These are phyloP conservation scores for Colletotrichum filicis DNA, from an alignment of 2,329 filamentous ascomycete genomes.

Conservation along the genomic window DNA sequence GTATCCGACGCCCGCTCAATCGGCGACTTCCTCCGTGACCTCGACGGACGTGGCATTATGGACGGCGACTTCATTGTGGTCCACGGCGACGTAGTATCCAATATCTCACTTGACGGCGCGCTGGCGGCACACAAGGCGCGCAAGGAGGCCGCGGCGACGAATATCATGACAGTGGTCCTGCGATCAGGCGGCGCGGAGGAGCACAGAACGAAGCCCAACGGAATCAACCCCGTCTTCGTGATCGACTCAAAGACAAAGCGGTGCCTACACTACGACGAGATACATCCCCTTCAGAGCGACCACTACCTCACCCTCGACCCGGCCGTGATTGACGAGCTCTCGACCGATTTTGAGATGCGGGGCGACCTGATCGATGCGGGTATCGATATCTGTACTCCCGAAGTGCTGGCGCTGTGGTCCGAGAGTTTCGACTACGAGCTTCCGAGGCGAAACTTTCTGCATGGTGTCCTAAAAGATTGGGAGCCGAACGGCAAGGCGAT, in stretches of 20 bases:
- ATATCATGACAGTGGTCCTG: constrained; percentile 97
- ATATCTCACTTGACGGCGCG: constrained; percentile 83
- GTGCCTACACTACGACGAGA: constrained; percentile 95
- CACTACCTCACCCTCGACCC: constrained; percentile 80
- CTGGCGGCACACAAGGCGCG: constrained; percentile 84
- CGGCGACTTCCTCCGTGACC: constrained; percentile 93
- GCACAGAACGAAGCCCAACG: constrained; percentile 82
- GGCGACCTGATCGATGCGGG: constrained; percentile 92
- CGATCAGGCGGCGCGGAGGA: constrained; percentile 76
- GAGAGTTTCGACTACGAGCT: constrained; percentile 98
- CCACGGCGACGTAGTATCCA: constrained; percentile 92
- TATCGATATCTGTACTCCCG: constrained; percentile 97
- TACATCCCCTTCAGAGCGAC: constrained; percentile 74
- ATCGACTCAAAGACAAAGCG: constrained; percentile 83
- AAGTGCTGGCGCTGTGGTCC: constrained; percentile 93
- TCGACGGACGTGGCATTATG: constrained; percentile 87
- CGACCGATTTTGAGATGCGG: constrained; percentile 81
- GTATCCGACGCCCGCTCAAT: constrained; percentile 85
- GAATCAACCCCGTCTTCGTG: constrained; percentile 84
- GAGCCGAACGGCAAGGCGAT: constrained; percentile 98
- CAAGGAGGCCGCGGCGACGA: constrained; percentile 86
- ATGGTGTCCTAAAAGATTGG: constrained; percentile 94
- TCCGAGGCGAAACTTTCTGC: constrained; percentile 87
- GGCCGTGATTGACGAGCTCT: constrained; percentile 77
- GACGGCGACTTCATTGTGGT: constrained; percentile 92